Evolutionary conservation across 306 rosid species (phyloP), one percentile per base, ranked within the genome.

Genomic region (Abrus pulchellus): DNA sequence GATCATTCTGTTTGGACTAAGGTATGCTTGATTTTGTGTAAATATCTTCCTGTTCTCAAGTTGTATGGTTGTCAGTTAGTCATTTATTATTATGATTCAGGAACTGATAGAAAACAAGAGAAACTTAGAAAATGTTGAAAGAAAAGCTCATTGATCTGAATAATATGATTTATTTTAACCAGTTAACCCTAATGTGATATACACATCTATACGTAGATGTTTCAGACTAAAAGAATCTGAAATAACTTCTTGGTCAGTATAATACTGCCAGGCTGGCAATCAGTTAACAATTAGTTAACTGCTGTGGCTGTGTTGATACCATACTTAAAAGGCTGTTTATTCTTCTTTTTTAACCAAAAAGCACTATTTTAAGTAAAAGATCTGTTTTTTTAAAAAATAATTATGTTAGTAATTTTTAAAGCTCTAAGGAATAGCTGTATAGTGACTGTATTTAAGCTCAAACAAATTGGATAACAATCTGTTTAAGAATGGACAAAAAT

Each of bases 1-100:
- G 97, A 96, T 80, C 87, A 83, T 71, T 89, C 97, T 77, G 62
- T 93, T 83, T 96, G 99, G 99, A 84, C 87, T 27, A 92, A 92
- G 99, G 99, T 96, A 86, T 87, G 80, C 80, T 64, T 64, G 40
- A 68, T 77, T 32, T 55, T 61, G 45, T 45, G 47, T 63, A 11
- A 63, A 33, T 9, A n/a, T 74, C 69, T 10, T 52, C 7, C 12
- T 57, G 59, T 41, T 50, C 32, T 50, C 43, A 40, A 44, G 74
- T 68, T 76, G 50, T 83, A 30, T 75, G 66, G 55, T 33, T 44
- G 29, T 69, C 60, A 9, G 20, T 20, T 20, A 20, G 20, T 20
- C 20, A 20, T 20, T 20, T 20, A 20, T 20, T 2, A 38, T 5
- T 33, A 61, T 61, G 68, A 62, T 62, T 34, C 68, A 62, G 45